Percentiles rank a stretch among this genome's conserved stretches.
These are phyloP conservation scores for Leavenworthia alabamica DNA, from an alignment of 345 rosid species.

Conservation along the genomic window DNA sequence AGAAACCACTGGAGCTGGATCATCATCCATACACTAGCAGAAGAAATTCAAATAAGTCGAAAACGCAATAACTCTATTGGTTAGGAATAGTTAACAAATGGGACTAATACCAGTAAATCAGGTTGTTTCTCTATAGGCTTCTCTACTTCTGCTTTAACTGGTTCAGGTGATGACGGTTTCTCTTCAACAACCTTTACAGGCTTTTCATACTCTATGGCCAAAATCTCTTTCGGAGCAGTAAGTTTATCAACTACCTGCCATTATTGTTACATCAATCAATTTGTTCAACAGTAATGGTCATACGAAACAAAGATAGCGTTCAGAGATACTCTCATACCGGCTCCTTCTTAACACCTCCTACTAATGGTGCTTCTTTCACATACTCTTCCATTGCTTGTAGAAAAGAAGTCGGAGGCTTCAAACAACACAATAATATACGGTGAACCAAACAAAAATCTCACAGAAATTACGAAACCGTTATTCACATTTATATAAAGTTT, in stretches of 20 bases:
- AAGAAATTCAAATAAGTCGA: slow-evolving; percentile 7
- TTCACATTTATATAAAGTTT: slow-evolving; percentile 14
- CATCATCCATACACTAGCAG: slow-evolving; percentile 59
- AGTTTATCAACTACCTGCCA: slow-evolving; percentile 41
- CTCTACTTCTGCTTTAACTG: slow-evolving; percentile 49
- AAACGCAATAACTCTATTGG: not conserved
- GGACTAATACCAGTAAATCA: slow-evolving; percentile 63
- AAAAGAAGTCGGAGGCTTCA: slow-evolving; percentile 88
- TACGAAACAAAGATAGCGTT: not conserved
- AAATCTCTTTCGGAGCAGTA: slow-evolving; percentile 61
- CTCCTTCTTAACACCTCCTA: slow-evolving; percentile 51
- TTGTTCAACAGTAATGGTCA: too few relatives aligned
- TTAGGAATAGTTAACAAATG: not conserved
- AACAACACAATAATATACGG: slow-evolving; percentile 1
- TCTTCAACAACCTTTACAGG: slow-evolving; percentile 46
- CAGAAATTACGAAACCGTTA: not conserved
- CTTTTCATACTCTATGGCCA: slow-evolving; percentile 73
- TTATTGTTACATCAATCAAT: not conserved
- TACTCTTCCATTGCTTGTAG: slow-evolving; percentile 99
- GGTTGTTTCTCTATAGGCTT: slow-evolving; percentile 56
- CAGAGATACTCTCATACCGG: slow-evolving; percentile 45
- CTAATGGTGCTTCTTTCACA: slow-evolving; percentile 74
- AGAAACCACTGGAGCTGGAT: slow-evolving; percentile 63
- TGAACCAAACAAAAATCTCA: not conserved
- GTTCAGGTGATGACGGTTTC: slow-evolving; percentile 48